phyloP scores from a whole-genome alignment of 306 rosid genomes.

The Begonia loranthoides region DNA sequence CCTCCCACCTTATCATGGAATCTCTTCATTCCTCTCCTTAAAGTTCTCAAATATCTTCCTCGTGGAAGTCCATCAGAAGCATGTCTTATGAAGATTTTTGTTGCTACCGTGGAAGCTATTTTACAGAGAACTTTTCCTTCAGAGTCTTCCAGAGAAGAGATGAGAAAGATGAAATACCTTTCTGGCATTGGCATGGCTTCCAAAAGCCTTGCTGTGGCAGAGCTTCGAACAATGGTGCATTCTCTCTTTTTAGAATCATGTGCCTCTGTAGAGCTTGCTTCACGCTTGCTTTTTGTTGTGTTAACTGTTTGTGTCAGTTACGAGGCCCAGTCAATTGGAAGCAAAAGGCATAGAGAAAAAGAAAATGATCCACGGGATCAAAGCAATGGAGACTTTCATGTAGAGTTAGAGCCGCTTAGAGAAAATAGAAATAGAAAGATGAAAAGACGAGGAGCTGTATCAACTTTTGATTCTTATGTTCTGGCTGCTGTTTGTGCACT shows the following conservation, averaged over 20 bases:
- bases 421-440: slow-evolving; percentile 33
- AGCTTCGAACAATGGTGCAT: slow-evolving; percentile 97
- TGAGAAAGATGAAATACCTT: slow-evolving; percentile 61
- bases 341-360: slow-evolving; percentile 62
- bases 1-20: slow-evolving; percentile 92
- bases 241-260: slow-evolving; percentile 95
- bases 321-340: slow-evolving; percentile 69
- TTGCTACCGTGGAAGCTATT: slow-evolving; percentile 92
- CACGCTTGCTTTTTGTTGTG: slow-evolving; percentile 89
- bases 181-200: slow-evolving; percentile 62
- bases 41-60: slow-evolving; percentile 94
- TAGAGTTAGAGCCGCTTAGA: slow-evolving; percentile 20
- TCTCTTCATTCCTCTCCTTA: slow-evolving; percentile 85
- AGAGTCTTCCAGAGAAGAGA: slow-evolving; percentile 54
- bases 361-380: slow-evolving; percentile 38
- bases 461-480: slow-evolving; percentile 94
- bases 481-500: slow-evolving; percentile 96
- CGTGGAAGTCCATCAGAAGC: slow-evolving; percentile 99
- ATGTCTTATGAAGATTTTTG: slow-evolving; percentile 94
- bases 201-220: slow-evolving; percentile 91
- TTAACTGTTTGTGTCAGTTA: slow-evolving; percentile 92
- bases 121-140: slow-evolving; percentile 85
- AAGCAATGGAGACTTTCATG: slow-evolving; percentile 25
- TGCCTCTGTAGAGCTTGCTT: slow-evolving; percentile 87
- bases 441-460: slow-evolving; percentile 80